Evolutionary conservation across 2,329 filamentous ascomycete genomes (phyloP), one percentile per base, ranked within the genome.

Genomic region (Microsporum audouinii): DNA sequence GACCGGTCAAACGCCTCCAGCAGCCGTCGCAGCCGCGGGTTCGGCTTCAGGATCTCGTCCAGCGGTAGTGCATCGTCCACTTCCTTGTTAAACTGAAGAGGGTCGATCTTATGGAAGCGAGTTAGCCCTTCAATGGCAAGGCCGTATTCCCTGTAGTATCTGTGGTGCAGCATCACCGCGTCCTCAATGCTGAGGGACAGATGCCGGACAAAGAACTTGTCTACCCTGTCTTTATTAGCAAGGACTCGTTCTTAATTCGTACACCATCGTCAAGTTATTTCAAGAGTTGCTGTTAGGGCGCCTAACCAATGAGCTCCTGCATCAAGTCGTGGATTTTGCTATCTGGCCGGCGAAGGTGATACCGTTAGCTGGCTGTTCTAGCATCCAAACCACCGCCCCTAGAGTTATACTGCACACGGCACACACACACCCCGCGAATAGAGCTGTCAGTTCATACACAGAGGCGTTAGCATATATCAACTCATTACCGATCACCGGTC

Each of bases 111-210:
- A 77, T 99, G 94, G 75, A 96, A 88, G 7, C 90, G 86, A 41
- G 96, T 89, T 0, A 99, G 82, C 1, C 94, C 94, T 76, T 97
- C 91, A 65, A 99, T 95, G 34, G 94, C 94, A n/a, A 99, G 84
- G 34, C 95, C 94, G 72, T 99, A 99, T 73, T 89, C 91, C 69
- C 86, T 87, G 78, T 97, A 99, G 78, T 99, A 99, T 68, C 91
- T 88, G 73, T 85, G 81, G 75, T 97, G 94, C 31, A 99, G 83
- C 68, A 86, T 82, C 63, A 84, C 84, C n/a, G 94, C 94, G 62
- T 97, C 92, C 60, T 89, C 81, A 67, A 80, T 79, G 1, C 83
- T 80, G 1, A 97, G 78, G 27, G 85, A 82, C 2, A 97, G 83
- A 72, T 96, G 90, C 59, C 75, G 77, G 65, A 81, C 73, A 68